Conservation (phyloP, 2,329 filamentous ascomycete genomes). For the Coniochaeta sp. region DNA sequence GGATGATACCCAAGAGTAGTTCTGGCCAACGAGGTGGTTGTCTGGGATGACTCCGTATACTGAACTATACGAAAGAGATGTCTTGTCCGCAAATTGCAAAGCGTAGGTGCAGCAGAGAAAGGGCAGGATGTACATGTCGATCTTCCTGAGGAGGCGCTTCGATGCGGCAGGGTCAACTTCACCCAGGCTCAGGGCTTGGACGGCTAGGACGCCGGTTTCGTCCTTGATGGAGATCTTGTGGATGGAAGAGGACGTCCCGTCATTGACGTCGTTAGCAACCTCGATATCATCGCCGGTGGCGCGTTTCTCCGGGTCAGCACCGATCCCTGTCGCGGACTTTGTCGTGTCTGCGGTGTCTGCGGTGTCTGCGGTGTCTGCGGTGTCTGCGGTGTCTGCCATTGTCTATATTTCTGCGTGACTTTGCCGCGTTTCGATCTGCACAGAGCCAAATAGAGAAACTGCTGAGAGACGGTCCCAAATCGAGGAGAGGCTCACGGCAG, state of each 20-base stretch:
- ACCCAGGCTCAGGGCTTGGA: neutral
- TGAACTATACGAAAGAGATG: conserved; percentile 48
- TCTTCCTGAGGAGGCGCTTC: conserved; percentile 59
- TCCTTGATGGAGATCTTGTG: conserved; percentile 1
- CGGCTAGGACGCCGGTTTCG: neutral
- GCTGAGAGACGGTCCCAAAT: neutral
- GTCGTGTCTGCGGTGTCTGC: neutral
- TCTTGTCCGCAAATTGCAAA: conserved; percentile 60
- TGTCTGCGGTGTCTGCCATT: neutral
- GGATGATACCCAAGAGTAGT: conserved; percentile 67
- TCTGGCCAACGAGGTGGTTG: conserved; percentile 35
- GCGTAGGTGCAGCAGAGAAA: conserved; percentile 20
- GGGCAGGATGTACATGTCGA: conserved; percentile 39
- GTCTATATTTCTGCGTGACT: neutral
- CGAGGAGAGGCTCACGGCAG: neutral
- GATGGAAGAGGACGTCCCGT: neutral
- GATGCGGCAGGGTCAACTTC: conserved; percentile 37
- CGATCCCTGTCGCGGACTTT: neutral
- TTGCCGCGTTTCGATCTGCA: neutral
- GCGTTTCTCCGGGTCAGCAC: neutral
- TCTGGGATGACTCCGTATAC: conserved; percentile 28
- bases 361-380: neutral
- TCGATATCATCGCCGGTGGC: neutral
- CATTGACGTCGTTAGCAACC: neutral
- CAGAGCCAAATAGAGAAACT: neutral